Percentiles rank a stretch among this genome's conserved stretches.
These are phyloP conservation scores for Gossypium arboreum DNA, from an alignment of 345 rosid species.

Conservation along the genomic window DNA sequence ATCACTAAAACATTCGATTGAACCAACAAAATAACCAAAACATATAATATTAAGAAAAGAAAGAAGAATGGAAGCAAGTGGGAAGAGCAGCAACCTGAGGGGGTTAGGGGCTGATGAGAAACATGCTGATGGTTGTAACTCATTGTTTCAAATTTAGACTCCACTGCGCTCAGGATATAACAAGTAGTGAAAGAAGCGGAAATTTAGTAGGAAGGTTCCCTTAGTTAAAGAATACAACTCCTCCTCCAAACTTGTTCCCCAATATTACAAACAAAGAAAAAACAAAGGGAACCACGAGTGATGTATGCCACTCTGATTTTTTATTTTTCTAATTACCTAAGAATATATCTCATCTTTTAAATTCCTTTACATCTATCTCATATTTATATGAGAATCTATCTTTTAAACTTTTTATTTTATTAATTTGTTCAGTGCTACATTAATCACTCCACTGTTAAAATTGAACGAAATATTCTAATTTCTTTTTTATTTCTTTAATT, in stretches of 20 bases:
- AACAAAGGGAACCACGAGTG: neutral
- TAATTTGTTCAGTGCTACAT: too few species aligned
- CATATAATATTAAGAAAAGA: neutral
- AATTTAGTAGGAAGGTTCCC: constrained; percentile 10
- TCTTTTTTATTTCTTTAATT: too few species aligned
- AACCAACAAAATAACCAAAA: neutral
- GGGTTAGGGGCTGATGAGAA: constrained; percentile 9
- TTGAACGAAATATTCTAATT: too few species aligned
- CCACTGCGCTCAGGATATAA: neutral
- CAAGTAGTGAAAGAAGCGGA: neutral
- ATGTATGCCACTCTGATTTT: neutral
- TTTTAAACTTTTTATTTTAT: too few species aligned
- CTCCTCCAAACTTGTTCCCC: neutral
- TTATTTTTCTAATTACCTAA: neutral
- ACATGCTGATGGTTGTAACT: constrained; percentile 28
- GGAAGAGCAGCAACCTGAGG: constrained; percentile 10
- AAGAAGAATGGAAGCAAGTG: neutral
- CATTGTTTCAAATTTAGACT: constrained; percentile 13
- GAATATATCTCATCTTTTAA: too few species aligned
- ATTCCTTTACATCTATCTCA: too few species aligned
- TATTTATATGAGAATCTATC: too few species aligned
- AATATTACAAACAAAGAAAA: neutral
- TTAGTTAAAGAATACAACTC: neutral
- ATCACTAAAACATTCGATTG: neutral
- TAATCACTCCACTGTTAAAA: too few species aligned